These are phyloP conservation scores for Suillus variegatus DNA, from an alignment of 768 basidiomycete species.

Conservation along the genomic window DNA sequence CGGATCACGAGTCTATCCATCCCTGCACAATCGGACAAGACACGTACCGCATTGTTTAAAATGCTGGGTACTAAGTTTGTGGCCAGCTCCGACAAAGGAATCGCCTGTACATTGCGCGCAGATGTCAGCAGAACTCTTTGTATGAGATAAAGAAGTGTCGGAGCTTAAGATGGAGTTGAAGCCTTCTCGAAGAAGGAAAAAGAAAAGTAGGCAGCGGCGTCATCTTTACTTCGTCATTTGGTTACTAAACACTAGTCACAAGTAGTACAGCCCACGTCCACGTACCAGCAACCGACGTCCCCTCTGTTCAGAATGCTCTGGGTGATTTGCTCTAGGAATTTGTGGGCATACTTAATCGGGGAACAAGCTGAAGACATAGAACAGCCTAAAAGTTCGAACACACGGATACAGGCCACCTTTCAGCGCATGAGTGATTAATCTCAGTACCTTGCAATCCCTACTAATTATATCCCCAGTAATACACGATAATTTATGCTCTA, in stretches of 20 bases:
- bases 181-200: not conserved
- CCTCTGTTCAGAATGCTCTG: not conserved
- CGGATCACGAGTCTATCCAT: too few relatives aligned
- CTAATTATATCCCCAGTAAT: not conserved
- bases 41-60: not conserved
- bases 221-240: not conserved
- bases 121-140: not conserved
- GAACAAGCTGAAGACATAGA: not conserved
- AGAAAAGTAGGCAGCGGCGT: not conserved
- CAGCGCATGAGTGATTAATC: not conserved
- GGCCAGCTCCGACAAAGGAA: too few relatives aligned
- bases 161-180: not conserved
- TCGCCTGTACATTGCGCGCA: too few relatives aligned
- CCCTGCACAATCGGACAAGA: too few relatives aligned
- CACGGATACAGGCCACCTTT: not conserved
- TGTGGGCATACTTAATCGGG: not conserved
- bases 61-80: not conserved
- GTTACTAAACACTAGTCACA: not conserved
- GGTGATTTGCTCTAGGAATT: not conserved
- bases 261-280: not conserved
- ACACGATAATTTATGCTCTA: not conserved
- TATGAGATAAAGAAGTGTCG: not conserved
- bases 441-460: not conserved
- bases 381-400: not conserved
- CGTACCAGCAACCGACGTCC: not conserved